A percentile compares a stretch with the other conserved stretches of the same genome.
Evolutionary conservation across 2,329 filamentous ascomycete species (phyloP).

Genomic region (Hypoxylon sp.): DNA sequence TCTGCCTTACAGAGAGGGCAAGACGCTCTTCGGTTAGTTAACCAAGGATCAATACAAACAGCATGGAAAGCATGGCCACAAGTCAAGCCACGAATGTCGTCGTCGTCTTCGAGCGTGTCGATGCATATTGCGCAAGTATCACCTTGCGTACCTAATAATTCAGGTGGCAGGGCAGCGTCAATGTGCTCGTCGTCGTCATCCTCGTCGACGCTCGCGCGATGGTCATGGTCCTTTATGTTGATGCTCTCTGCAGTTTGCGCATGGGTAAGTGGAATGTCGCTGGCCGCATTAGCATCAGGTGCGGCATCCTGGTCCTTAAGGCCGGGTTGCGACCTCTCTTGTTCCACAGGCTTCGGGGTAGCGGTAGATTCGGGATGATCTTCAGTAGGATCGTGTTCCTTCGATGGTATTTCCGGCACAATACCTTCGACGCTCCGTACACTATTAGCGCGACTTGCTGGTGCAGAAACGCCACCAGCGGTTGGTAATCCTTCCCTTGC

Average conservation of each 20-base stretch:
- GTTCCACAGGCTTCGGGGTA: slow-evolving; percentile 44
- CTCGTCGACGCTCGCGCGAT: slow-evolving; percentile 61
- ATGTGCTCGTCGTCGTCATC: slow-evolving; percentile 85
- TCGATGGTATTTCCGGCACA: slow-evolving; percentile 61
- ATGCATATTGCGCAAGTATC: slow-evolving; percentile 98
- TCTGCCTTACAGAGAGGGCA: slow-evolving; percentile 98
- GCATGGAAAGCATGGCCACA: slow-evolving; percentile 99
- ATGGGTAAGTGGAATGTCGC: slow-evolving; percentile 42
- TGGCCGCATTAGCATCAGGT: slow-evolving; percentile 38
- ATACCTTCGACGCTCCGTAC: slow-evolving; percentile 76
- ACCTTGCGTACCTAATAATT: slow-evolving; percentile 84
- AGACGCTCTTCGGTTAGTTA: slow-evolving; percentile 93
- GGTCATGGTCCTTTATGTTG: slow-evolving; percentile 49
- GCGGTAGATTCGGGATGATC: slow-evolving; percentile 56
- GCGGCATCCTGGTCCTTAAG: slow-evolving; percentile 48
- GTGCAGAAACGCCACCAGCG: slow-evolving; percentile 83
- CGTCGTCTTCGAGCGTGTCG: slow-evolving; percentile 92
- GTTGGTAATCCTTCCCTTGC: slow-evolving; percentile 87
- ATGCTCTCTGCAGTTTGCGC: slow-evolving; percentile 45
- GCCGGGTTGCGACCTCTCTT: slow-evolving; percentile 51
- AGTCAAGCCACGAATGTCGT: slow-evolving; percentile 92
- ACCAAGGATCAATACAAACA: slow-evolving; percentile 94
- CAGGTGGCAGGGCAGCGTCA: slow-evolving; percentile 83
- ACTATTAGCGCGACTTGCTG: slow-evolving; percentile 80
- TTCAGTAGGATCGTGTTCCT: slow-evolving; percentile 63